A percentile compares a stretch with the other conserved stretches of the same genome.
Evolutionary conservation across 2,329 filamentous ascomycete species (phyloP).

Genomic region (Aspergillus sp.): DNA sequence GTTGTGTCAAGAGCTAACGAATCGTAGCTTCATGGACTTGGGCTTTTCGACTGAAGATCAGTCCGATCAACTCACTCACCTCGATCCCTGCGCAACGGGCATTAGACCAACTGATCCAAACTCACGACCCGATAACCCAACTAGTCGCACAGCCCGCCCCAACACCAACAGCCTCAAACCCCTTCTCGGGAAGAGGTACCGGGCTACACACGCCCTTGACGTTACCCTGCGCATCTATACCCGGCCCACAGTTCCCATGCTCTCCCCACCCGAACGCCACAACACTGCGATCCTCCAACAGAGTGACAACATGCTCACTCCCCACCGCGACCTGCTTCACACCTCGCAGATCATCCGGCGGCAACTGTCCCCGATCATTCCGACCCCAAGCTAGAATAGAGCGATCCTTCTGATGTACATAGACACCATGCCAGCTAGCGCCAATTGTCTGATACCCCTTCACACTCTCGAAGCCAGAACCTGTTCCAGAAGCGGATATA

Average conservation of each 20-base stretch:
- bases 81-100: background rate
- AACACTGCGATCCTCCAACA: constrained; percentile 68
- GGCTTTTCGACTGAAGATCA: constrained; percentile 48
- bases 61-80: background rate
- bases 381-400: constrained; percentile 76
- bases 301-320: constrained; percentile 84
- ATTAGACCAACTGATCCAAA: background rate
- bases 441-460: constrained; percentile 66
- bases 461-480: constrained; percentile 35
- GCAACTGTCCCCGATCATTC: constrained; percentile 81
- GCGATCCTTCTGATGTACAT: constrained; percentile 67
- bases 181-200: constrained; percentile 62
- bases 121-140: constrained; percentile 63
- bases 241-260: constrained; percentile 90
- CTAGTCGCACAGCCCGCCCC: constrained; percentile 91
- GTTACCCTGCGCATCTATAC: constrained; percentile 63
- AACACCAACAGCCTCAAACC: constrained; percentile 61
- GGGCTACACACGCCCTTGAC: constrained; percentile 72
- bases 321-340: constrained; percentile 74
- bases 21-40: constrained; percentile 40
- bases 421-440: constrained; percentile 83
- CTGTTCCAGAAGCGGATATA: background rate
- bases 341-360: constrained; percentile 64
- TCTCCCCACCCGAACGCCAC: constrained; percentile 96
- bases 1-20: constrained; percentile 26